Evolutionary conservation across 2,329 filamentous ascomycete species (phyloP), one percentile per base, ranked within the genome.

Genomic region (Alternaria incomplexa): DNA sequence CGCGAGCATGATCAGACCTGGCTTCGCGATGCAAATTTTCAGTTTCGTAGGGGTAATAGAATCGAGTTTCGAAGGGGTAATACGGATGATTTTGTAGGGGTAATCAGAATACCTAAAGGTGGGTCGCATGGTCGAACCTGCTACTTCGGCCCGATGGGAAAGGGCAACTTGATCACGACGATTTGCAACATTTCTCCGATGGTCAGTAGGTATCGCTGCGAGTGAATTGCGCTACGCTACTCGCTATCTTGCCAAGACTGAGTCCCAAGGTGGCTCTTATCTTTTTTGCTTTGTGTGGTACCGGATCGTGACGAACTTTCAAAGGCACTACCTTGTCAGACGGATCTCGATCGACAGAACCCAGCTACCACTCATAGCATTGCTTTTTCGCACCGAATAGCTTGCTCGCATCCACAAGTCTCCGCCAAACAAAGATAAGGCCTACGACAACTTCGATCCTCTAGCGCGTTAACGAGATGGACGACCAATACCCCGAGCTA

Each of bases 31-130:
- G 65, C 48, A 75, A 72, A 71, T 77, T 77, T 77, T 77, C 70
- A 78, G 56, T 79, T 79, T 77, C 60, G 73, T 72, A 74, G 76
- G 76, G 75, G 76, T 79, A 79, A 79, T 76, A 40, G 61, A 70
- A 64, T 63, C 44, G 47, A 63, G 70, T 77, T 77, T 75, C 57
- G 75, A 72, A 72, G 71, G 73, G 75, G 76, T 79, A 79, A 79
- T 76, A 40, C 58, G 68, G 64, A 57, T 20, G 51, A 57, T 77
- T 76, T 76, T 59, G 73, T 72, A 73, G 71, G 73, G 72, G 73
- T 74, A 76, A 76, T 62, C 54, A 66, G 60, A 68, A 70, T 62
- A 57, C 40, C 44, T 46, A 65, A 43, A 51, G 60, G 62, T 65
- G 67, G 60, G 53, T 50, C 48, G 48, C 46, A 58, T 43, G 64